Evolutionary conservation across 192 early-diverging fungal genomes (phyloP), one percentile per base, ranked within the genome.

Genomic region (Ambispora gerdemannii): DNA sequence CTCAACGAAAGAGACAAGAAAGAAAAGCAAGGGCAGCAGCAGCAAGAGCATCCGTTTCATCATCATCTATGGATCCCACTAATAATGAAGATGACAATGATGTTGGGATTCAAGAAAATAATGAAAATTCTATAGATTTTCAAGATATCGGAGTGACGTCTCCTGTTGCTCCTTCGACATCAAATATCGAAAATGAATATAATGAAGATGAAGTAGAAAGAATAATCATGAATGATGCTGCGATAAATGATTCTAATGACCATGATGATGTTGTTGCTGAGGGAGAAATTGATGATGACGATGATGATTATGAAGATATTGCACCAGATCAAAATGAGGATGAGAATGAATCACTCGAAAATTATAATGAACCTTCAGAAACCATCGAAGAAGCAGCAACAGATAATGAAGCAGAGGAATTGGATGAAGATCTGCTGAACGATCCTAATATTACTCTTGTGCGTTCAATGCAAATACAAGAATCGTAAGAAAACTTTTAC

Each of bases 121-220:
- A 10, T 10, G 38, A 43, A 43, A 10, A 10, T 43, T 15, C 38
- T 43, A 43, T 10, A n/a, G n/a, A n/a, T n/a, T n/a, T n/a, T n/a
- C n/a, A n/a, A n/a, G n/a, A n/a, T n/a, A n/a, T n/a, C n/a, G n/a
- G n/a, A n/a, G n/a, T n/a, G n/a, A n/a, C n/a, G n/a, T n/a, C n/a
- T n/a, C n/a, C n/a, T n/a, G n/a, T n/a, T n/a, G n/a, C n/a, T n/a
- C n/a, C n/a, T n/a, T n/a, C n/a, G n/a, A n/a, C n/a, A n/a, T n/a
- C n/a, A n/a, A n/a, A n/a, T n/a, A n/a, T n/a, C n/a, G 60, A 62
- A 6, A 30, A 60, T 13, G 60, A 62, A 25, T 60, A 60, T 60
- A 3, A 30, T 31, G 60, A 35, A 8, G 19, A 62, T 24, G 19
- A 24, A 35, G 60, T 25, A 24, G 22, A 25, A 25, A 25, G 27